These are phyloP conservation scores for Hypoxylon fuscum DNA, from an alignment of 495 filamentous ascomycete genomes.

Conservation along the genomic window DNA sequence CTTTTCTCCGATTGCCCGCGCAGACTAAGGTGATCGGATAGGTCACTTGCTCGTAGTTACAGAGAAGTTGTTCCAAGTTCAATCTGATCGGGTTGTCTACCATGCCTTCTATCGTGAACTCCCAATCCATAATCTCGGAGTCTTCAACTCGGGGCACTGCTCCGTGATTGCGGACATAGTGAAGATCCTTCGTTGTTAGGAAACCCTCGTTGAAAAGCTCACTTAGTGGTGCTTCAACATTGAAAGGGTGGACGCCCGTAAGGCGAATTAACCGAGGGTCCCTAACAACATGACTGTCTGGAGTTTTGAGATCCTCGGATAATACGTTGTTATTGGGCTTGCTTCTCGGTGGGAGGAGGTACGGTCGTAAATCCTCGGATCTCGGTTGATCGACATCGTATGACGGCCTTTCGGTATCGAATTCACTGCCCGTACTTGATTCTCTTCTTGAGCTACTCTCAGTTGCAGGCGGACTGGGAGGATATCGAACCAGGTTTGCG, in stretches of 20 bases:
- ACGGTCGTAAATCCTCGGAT: conserved; percentile 29
- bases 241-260: conserved; percentile 93
- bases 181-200: conserved; percentile 88
- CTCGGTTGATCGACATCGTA: conserved; percentile 24
- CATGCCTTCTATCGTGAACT: conserved; percentile 85
- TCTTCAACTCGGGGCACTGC: conserved; percentile 82
- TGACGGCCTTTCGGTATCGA: conserved; percentile 11
- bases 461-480: conserved; percentile 38
- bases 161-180: conserved; percentile 97
- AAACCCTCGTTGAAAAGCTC: conserved; percentile 87
- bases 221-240: conserved; percentile 87
- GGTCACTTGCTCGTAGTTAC: conserved; percentile 83
- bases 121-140: conserved; percentile 79
- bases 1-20: conserved; percentile 92
- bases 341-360: conserved; percentile 77
- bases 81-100: conserved; percentile 82
- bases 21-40: conserved; percentile 91
- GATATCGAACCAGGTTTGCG: conserved; percentile 19
- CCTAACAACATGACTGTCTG: conserved; percentile 84
- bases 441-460: conserved; percentile 36
- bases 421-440: conserved; percentile 20
- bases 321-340: conserved; percentile 69
- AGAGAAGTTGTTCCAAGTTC: conserved; percentile 76
- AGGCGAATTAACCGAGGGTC: conserved; percentile 88
- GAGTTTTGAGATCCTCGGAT: conserved; percentile 80